Evolutionary conservation across 73 alveolate genomes (phyloP), one percentile per base, ranked within the genome.

Genomic region (Paramecium biaurelia): DNA sequence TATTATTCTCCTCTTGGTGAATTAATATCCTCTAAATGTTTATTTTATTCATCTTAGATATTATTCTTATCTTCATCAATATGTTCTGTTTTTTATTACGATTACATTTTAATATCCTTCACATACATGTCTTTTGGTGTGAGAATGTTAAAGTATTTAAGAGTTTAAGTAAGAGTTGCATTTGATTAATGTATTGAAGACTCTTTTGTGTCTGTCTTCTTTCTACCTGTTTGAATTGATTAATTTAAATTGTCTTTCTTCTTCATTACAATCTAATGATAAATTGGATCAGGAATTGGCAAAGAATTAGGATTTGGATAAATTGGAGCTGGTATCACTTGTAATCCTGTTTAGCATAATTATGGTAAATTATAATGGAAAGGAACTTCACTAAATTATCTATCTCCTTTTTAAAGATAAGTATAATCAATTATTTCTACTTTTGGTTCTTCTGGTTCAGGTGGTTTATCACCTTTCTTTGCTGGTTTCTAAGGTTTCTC

Each of bases 221-320:
- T 79, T 45, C 90, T 38, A 21, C 74, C 74, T 47, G 86, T 12
- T 72, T 35, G 18, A 14, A 79, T 79, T 0, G 76, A 43, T 41
- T 45, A 42, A 45, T 79, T 79, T 0, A 30, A 34, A 43, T 38
- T 45, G 18, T 79, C 90, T 24, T 45, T 79, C 32, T 99, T 99
- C 92, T 97, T 97, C 93, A 94, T 97, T 15, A 98, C 98, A 15
- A 98, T 98, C 84, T 97, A 97, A 84, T 95, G 97, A 79, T 95
- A 96, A 57, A 93, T 95, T 90, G 99, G 99, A 41, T 99, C 99
- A 11, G 99, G 99, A 35, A 98, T 96, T 11, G 99, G 99, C 57
- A 97, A 95, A 47, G 97, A 97, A 90, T 98, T 99, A 58, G 99
- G 99, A 84, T 98, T 99, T 63, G 99, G 99, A 96, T 97, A 98